Base-by-base conservation (phyloP, 2,329 filamentous ascomycete species). In the Microsporum canis region DNA sequence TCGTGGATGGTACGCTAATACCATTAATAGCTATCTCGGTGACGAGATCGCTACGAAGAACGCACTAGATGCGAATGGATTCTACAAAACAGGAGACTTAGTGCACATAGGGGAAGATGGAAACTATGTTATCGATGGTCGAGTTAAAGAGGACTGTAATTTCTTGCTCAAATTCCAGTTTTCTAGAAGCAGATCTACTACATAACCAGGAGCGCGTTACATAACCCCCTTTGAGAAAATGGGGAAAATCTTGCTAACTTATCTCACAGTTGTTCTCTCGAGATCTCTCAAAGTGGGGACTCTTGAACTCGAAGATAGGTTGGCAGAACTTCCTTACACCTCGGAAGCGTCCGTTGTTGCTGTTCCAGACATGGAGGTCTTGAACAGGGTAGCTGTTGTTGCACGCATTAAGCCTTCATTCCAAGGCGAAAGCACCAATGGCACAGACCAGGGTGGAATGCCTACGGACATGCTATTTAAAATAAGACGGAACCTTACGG, bases 11-110 rank as follows among this genome's bases (percentile, higher is more conserved):
- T 55, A 23, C 23, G 6, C 31, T 38, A 31, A 55, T 10, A 8
- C 31, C 31, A 5, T 55, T 5, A 17, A 3, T 58, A 64, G 63
- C 29, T 64, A 63, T 17, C 33, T 64, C 6, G 36, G 49, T 29
- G 57, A 64, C 39, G 59, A 63, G 23, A 59, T 27, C 10, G 55
- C 49, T 10, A 64, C 63, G 14, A 61, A 43, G 47, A 34, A 38
- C 10, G 61, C 59, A 3, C 57, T 64, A 27, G 61, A 64, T 33
- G 57, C 59, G 17, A 62, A 68, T 29, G 65, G 66, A 6, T 68
- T 61, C 55, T 66, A 60, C 59, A 66, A 62, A 59, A 65, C 66
- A 27, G 65, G 66, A 6, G 65, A 68, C 43, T 43, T 58, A n/a
- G 64, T 23, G 17, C 63, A 59, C 56, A 47, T 47, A 3, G 60